Percentiles rank a stretch among this genome's conserved stretches.
These are phyloP conservation scores for Neotropicomus parvogracilis DNA, from an alignment of 1,284 basidiomycete genomes.

Conservation along the genomic window DNA sequence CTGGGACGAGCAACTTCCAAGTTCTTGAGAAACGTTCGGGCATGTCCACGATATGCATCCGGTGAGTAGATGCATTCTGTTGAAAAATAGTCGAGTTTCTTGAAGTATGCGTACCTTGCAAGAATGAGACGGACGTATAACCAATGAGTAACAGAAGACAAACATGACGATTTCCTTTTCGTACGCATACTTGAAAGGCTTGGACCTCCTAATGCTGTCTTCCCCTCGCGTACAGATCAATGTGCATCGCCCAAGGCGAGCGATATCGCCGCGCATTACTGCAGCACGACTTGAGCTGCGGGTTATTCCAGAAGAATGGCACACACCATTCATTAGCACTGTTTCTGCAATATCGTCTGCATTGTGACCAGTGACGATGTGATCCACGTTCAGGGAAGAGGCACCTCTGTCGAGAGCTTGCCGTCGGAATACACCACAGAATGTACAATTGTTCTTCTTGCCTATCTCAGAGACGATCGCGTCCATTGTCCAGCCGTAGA, in stretches of 20 bases:
- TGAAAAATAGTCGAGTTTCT: slow-evolving; percentile 97
- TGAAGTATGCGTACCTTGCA: slow-evolving; percentile 94
- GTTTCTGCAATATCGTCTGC: slow-evolving; percentile 99
- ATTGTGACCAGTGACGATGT: slow-evolving; percentile 99
- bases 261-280: slow-evolving; percentile 98
- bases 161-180: slow-evolving; percentile 99
- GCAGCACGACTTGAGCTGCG: not conserved
- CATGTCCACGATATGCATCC: slow-evolving; percentile 96
- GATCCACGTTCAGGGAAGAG: slow-evolving; percentile 84
- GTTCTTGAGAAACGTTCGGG: slow-evolving; percentile 91
- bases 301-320: not conserved
- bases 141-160: slow-evolving; percentile 24
- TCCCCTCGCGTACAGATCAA: slow-evolving; percentile 91
- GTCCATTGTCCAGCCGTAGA: slow-evolving; percentile 99
- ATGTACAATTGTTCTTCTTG: slow-evolving; percentile 98
- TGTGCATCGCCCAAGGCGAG: slow-evolving; percentile 90
- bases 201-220: slow-evolving; percentile 93
- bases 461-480: slow-evolving; percentile 90
- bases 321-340: slow-evolving; percentile 95
- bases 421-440: slow-evolving; percentile 95
- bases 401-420: slow-evolving; percentile 97
- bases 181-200: slow-evolving; percentile 99
- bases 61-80: slow-evolving; percentile 99
- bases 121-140: slow-evolving; percentile 3
- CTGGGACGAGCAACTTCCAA: slow-evolving; percentile 91